Percentiles rank a stretch among this genome's conserved stretches.
Evolutionary conservation across 345 rosid genomes (phyloP).

Genomic region (Populus deltoides): DNA sequence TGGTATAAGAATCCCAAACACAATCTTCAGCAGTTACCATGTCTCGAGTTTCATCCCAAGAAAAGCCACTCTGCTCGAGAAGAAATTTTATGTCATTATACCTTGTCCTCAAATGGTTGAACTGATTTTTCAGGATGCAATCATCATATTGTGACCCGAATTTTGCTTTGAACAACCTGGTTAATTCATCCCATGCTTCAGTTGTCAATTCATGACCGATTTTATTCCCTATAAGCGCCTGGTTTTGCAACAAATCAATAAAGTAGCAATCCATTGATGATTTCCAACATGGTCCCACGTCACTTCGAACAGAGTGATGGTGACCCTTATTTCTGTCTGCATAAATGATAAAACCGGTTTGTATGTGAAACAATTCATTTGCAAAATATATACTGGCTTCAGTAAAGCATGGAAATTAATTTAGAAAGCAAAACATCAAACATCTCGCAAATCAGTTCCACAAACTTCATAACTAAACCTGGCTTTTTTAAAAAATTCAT

Average conservation of each 20-base stretch:
- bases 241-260: constrained; percentile 42
- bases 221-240: constrained; percentile 43
- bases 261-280: constrained; percentile 35
- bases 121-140: constrained; percentile 25
- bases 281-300: constrained; percentile 25
- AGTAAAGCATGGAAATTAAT: neutral
- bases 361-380: neutral
- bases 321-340: constrained; percentile 27
- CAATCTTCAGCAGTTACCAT: constrained; percentile 38
- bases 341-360: constrained; percentile 7
- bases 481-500: neutral
- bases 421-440: neutral
- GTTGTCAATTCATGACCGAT: constrained; percentile 26
- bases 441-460: neutral
- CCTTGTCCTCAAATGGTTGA: constrained; percentile 32
- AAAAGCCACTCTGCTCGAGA: constrained; percentile 38
- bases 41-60: constrained; percentile 44
- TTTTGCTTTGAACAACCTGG: constrained; percentile 17
- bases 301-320: constrained; percentile 12
- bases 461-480: neutral
- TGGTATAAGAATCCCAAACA: constrained; percentile 40
- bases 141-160: constrained; percentile 25
- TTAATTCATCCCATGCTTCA: constrained; percentile 40
- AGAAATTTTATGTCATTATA: constrained; percentile 30
- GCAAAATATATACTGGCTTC: neutral